Conservation (phyloP, 352 stramenopile genomes). For the Stramenopiles sp. region DNA sequence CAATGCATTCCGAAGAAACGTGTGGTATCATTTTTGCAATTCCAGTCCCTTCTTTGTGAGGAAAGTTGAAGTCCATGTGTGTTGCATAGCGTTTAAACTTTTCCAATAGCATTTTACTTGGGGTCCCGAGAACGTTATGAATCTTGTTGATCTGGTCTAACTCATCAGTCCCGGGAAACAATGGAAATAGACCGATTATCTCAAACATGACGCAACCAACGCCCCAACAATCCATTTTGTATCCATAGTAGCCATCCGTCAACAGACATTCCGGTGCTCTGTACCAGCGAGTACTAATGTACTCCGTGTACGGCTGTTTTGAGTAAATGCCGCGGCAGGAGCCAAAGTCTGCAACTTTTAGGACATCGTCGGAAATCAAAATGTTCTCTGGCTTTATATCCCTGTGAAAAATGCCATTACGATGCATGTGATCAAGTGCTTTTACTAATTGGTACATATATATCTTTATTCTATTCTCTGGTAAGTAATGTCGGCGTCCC, state of each 20-base stretch:
- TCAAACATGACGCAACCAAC: conserved; percentile 95
- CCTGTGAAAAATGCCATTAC: conserved; percentile 91
- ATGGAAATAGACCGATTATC: conserved; percentile 73
- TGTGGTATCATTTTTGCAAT: conserved; percentile 66
- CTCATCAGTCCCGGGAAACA: conserved; percentile 92
- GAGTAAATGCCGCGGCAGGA: conserved; percentile 77
- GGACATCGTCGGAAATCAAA: conserved; percentile 73
- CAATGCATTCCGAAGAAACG: conserved; percentile 59
- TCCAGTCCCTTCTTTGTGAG: conserved; percentile 69
- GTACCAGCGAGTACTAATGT: conserved; percentile 96
- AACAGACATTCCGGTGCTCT: conserved; percentile 88
- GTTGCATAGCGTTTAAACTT: conserved; percentile 81
- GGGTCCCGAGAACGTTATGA: conserved; percentile 75
- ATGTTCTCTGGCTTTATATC: conserved; percentile 97
- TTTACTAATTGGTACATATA: conserved; percentile 94
- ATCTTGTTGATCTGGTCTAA: conserved; percentile 94
- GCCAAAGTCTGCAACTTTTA: conserved; percentile 97
- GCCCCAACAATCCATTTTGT: conserved; percentile 87
- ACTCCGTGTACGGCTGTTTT: conserved; percentile 80
- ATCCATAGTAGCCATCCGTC: conserved; percentile 79
- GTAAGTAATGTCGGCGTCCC: conserved; percentile 58
- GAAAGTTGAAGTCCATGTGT: conserved; percentile 85
- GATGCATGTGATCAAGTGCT: conserved; percentile 91
- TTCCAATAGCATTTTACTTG: conserved; percentile 62
- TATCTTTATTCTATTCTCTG: conserved; percentile 80